phyloP scores from a whole-genome alignment of 148 eudicot species.

The Camellia japonica region DNA sequence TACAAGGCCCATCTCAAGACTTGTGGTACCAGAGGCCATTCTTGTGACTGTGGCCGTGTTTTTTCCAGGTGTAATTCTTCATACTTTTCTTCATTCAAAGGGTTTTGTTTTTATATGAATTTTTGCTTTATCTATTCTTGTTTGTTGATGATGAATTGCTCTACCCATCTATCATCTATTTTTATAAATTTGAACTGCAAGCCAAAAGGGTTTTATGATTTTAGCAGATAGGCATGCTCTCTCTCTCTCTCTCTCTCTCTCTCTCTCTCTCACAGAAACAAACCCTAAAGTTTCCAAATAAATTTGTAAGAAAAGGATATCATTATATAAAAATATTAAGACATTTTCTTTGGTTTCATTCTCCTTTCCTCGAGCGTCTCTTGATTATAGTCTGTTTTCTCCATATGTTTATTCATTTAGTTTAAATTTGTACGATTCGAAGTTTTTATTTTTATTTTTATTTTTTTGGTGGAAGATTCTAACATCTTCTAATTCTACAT shows the following conservation, averaged over 20 bases:
- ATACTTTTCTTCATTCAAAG: background rate
- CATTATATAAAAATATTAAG: background rate
- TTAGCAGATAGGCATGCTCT: background rate
- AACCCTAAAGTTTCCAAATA: conserved; percentile 13
- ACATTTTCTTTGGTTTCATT: background rate
- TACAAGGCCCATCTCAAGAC: conserved; percentile 91
- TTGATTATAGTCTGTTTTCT: background rate
- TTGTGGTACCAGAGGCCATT: conserved; percentile 91
- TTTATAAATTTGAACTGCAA: background rate
- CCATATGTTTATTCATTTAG: background rate
- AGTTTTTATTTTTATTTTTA: background rate
- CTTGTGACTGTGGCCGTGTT: conserved; percentile 95
- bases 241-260: background rate
- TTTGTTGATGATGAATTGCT: background rate
- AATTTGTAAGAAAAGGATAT: background rate
- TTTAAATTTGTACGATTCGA: background rate
- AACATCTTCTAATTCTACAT: background rate
- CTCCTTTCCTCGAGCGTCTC: background rate
- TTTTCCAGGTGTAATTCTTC: conserved; percentile 61
- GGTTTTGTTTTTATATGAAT: background rate
- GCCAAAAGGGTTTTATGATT: background rate
- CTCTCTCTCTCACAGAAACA: background rate
- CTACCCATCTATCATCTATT: background rate
- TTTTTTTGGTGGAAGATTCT: background rate
- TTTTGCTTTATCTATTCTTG: background rate